A percentile compares a stretch with the other conserved stretches of the same genome.
These are phyloP conservation scores for Alternaria viburni DNA, from an alignment of 2,329 filamentous ascomycete genomes.

Conservation along the genomic window DNA sequence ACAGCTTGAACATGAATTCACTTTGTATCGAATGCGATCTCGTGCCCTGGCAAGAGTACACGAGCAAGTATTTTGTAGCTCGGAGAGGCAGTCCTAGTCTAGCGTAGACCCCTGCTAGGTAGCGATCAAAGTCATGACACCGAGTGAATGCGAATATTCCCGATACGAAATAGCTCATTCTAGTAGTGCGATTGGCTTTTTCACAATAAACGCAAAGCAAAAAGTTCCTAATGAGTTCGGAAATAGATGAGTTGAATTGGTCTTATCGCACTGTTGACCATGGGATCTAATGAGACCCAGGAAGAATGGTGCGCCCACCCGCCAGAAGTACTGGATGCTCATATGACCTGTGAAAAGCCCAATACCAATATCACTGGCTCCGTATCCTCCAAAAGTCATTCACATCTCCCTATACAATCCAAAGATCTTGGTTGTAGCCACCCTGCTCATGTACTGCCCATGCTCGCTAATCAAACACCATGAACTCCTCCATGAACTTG, in stretches of 20 bases:
- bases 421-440: not conserved
- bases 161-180: not conserved
- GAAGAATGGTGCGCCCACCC: not conserved
- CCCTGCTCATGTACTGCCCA: not conserved
- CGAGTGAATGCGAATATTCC: not conserved
- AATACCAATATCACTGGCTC: not conserved
- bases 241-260: not conserved
- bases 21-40: not conserved
- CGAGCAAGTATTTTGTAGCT: not conserved
- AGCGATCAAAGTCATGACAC: not conserved
- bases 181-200: not conserved
- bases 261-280: not conserved
- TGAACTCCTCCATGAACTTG: conserved; percentile 7
- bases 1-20: not conserved
- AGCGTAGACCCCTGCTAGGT: not conserved
- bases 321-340: not conserved
- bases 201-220: not conserved
- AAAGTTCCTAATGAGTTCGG: not conserved
- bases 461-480: conserved; percentile 3
- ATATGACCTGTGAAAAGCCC: not conserved
- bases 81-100: not conserved
- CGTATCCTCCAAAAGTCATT: not conserved
- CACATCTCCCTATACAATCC: not conserved
- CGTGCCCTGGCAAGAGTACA: not conserved
- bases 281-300: not conserved